A percentile compares a stretch with the other conserved stretches of the same genome.
These are phyloP conservation scores for Fagopyrum homotropicum DNA, from an alignment of 148 eudicot species.

Conservation along the genomic window DNA sequence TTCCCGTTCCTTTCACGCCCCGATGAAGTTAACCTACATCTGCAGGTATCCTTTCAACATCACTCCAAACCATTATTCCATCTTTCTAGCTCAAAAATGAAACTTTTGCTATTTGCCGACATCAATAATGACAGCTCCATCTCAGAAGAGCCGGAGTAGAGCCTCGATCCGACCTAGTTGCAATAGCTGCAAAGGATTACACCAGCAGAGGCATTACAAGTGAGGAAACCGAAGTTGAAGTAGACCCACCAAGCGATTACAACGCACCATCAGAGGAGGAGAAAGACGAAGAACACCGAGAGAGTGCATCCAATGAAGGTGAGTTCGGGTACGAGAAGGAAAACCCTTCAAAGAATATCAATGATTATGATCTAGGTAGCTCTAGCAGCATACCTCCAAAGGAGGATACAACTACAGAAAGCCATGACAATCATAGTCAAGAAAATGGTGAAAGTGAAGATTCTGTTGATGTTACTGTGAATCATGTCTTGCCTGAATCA, in stretches of 20 bases:
- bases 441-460: neutral
- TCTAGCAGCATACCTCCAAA: conserved; percentile 13
- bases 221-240: conserved; percentile 9
- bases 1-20: conserved; percentile 94
- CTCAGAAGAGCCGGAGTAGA: conserved; percentile 90
- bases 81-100: too few relatives aligned
- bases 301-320: conserved; percentile 27
- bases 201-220: conserved; percentile 1
- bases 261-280: conserved; percentile 19
- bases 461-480: neutral
- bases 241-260: neutral
- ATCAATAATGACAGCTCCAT: conserved; percentile 54
- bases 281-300: conserved; percentile 34
- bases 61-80: neutral
- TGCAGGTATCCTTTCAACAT: conserved; percentile 50
- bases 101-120: neutral
- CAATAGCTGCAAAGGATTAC: conserved; percentile 23
- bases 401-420: conserved; percentile 13
- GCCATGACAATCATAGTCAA: neutral
- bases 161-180: conserved; percentile 63
- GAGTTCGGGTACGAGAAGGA: neutral
- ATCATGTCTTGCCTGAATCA: neutral
- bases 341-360: neutral
- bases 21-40: conserved; percentile 96
- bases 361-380: conserved; percentile 11